These are phyloP conservation scores for Xylaria multiplex DNA, from an alignment of 2,329 filamentous ascomycete genomes.

Conservation along the genomic window DNA sequence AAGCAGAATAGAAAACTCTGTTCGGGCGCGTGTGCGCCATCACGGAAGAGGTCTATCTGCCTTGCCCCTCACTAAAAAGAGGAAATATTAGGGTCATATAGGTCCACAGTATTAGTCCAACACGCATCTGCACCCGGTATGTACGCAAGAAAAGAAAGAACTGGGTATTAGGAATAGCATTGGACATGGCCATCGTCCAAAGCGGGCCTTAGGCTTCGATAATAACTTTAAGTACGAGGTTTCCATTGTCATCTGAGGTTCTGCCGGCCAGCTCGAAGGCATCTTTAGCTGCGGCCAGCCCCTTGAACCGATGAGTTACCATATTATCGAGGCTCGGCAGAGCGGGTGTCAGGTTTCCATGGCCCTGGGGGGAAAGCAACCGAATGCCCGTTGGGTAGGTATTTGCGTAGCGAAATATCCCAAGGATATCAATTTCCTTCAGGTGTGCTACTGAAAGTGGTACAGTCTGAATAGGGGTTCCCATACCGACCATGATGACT, in stretches of 20 bases:
- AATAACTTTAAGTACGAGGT: constrained; percentile 77
- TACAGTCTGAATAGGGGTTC: constrained; percentile 78
- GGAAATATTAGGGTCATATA: neutral
- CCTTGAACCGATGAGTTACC: constrained; percentile 78
- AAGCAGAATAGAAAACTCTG: neutral
- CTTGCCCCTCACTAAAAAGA: neutral
- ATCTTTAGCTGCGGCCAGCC: constrained; percentile 67
- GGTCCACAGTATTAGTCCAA: neutral
- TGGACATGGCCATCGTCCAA: neutral
- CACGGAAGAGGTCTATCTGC: neutral
- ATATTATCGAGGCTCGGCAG: constrained; percentile 74
- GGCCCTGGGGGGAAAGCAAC: constrained; percentile 59
- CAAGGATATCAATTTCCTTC: constrained; percentile 79
- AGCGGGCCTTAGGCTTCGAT: constrained; percentile 59
- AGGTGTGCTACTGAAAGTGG: constrained; percentile 77
- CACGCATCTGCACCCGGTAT: neutral
- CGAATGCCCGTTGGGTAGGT: constrained; percentile 78
- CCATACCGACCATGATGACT: constrained; percentile 82
- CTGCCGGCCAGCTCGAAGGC: constrained; percentile 77
- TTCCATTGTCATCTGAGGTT: constrained; percentile 73
- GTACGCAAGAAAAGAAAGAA: neutral
- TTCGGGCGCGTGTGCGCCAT: neutral
- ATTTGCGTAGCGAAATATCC: constrained; percentile 81
- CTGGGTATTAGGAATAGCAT: neutral
- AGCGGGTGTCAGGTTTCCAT: constrained; percentile 53